phyloP scores from a whole-genome alignment of 2,329 filamentous ascomycete species.

The Talaromyces piceae region DNA sequence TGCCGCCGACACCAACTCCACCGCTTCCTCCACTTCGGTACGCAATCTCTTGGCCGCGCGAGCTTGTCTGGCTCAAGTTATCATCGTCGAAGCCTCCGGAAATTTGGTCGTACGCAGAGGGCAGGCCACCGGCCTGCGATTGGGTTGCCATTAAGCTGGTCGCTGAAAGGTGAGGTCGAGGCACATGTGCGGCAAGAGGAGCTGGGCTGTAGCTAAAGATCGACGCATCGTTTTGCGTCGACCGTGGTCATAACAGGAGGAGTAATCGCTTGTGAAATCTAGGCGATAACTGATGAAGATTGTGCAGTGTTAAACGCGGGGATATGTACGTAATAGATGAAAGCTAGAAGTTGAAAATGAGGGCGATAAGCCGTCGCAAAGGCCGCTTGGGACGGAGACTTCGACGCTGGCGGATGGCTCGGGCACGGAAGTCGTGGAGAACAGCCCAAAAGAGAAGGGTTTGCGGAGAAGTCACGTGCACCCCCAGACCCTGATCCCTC shows the following conservation, averaged over 20 bases:
- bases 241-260: background rate
- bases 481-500: background rate
- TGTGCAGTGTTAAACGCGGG: background rate
- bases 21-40: conserved; percentile 15
- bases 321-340: background rate
- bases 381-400: background rate
- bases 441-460: background rate
- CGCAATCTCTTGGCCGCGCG: conserved; percentile 21
- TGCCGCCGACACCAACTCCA: conserved; percentile 10
- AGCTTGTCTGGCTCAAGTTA: conserved; percentile 30
- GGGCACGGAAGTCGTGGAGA: background rate
- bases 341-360: background rate
- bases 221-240: conserved; percentile 26
- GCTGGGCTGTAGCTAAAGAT: conserved; percentile 21
- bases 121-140: conserved; percentile 23
- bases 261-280: background rate
- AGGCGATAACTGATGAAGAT: background rate
- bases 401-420: background rate
- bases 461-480: background rate
- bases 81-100: conserved; percentile 23
- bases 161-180: conserved; percentile 14
- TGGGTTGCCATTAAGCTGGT: conserved; percentile 33
- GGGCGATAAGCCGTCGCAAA: background rate
- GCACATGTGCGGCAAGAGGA: conserved; percentile 6
- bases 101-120: conserved; percentile 20